Conservation (phyloP, 2,329 filamentous ascomycete genomes). For the Colletotrichum sojae region DNA sequence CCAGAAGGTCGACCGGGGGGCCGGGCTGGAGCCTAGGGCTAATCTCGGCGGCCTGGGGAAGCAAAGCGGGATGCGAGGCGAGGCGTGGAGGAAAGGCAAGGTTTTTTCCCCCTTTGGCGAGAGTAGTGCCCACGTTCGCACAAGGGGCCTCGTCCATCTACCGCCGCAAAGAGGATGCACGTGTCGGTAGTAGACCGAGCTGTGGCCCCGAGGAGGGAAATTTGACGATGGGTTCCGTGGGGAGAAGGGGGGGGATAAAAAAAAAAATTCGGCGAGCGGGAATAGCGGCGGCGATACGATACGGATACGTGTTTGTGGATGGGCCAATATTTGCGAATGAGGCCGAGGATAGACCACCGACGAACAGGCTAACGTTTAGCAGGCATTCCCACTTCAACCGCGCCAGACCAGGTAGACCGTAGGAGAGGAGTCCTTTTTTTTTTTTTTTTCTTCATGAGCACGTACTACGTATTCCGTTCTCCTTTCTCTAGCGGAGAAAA, state of each 20-base stretch:
- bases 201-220: slow-evolving; percentile 28
- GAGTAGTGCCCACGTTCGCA: slow-evolving; percentile 2
- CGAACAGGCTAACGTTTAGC: slow-evolving; percentile 24
- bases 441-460: too few relatives aligned
- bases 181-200: slow-evolving; percentile 40
- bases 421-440: too few relatives aligned
- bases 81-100: slow-evolving; percentile 10
- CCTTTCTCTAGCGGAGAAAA: too few relatives aligned
- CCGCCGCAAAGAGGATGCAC: slow-evolving; percentile 24
- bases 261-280: slow-evolving; percentile 18
- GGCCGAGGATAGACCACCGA: slow-evolving; percentile 36
- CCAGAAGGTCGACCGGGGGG: slow-evolving; percentile 11
- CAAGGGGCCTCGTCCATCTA: slow-evolving; percentile 3
- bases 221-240: slow-evolving; percentile 6
- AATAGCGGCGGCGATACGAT: slow-evolving; percentile 39
- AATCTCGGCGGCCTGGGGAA: slow-evolving; percentile 39
- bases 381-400: slow-evolving; percentile 20
- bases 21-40: slow-evolving; percentile 31
- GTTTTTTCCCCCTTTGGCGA: slow-evolving; percentile 7
- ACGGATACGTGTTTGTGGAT: slow-evolving; percentile 35
- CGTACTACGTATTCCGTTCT: too few relatives aligned
- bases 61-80: slow-evolving; percentile 29
- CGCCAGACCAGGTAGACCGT: not conserved
- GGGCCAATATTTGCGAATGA: slow-evolving; percentile 39
- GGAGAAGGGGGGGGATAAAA: not conserved